Evolutionary conservation across 148 eudicot genomes (phyloP), one percentile per base, ranked within the genome.

Genomic region (Mesembryanthemum crystallinum): DNA sequence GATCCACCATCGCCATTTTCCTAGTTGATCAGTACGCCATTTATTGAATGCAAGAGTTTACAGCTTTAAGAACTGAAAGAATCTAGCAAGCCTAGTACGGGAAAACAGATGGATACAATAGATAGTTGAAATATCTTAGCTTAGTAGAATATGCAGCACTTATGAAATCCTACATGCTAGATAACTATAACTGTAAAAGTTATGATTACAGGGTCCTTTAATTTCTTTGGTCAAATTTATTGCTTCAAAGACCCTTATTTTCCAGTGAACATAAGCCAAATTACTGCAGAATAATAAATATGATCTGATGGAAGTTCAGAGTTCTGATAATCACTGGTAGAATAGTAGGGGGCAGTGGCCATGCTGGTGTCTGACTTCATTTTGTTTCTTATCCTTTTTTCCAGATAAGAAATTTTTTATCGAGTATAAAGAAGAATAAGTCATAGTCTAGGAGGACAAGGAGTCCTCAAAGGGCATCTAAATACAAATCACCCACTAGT

Each of bases 1-100:
- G 88, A 75, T 73, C 65, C 64, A 74, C 64, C 81, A 67, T 65
- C 95, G 78, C 81, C 89, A 82, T 81, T 83, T 78, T 78, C 98
- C 98, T 91, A 73, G 25, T 80, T 52, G 58, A 76, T 66, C 51
- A 72, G 65, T 59, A 75, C 23, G 52, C 60, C 73, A 79, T 65
- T 39, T 43, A 51, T 30, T 71, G 20, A 80, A 78, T 25, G 42
- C 69, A 75, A 79, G 47, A 51, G 45, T 17, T 39, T 39, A 39
- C 17, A 25, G 14, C 30, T 39, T 67, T 23, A n/a, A 11, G 27
- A 67, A 9, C 14, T 39, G n/a, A 20, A 62, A 42, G 49, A 12
- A 67, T 67, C 71, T 67, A 39, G 52, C 27, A 42, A 35, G 28
- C 58, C 23, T 5, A 49, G 37, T 45, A 45, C 27, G 18, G 21